These are phyloP conservation scores for Diaporthe aspalathi DNA, from an alignment of 2,329 filamentous ascomycete genomes.

Conservation along the genomic window DNA sequence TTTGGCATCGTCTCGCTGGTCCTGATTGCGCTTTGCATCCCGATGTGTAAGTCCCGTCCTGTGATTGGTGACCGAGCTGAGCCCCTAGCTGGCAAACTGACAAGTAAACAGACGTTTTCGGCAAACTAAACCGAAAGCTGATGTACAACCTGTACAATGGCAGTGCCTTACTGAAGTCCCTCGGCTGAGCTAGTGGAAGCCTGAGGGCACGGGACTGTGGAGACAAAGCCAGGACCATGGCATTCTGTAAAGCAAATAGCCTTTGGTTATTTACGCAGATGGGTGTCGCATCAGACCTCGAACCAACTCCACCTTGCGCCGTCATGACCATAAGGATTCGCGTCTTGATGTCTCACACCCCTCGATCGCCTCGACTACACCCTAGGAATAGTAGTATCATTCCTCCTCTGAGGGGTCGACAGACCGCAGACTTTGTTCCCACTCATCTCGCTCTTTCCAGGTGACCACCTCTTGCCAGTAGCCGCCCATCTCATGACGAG, in stretches of 20 bases:
- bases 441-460: constrained; percentile 20
- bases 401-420: constrained; percentile 6
- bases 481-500: neutral
- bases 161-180: constrained; percentile 13
- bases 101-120: constrained; percentile 24
- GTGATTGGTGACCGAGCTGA: no score
- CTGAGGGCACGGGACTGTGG: no score
- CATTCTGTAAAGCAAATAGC: neutral
- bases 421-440: neutral
- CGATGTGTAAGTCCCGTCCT: constrained; percentile 47
- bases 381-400: neutral
- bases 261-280: constrained; percentile 3
- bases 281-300: constrained; percentile 10
- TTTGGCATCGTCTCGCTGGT: constrained; percentile 47
- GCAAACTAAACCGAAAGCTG: constrained; percentile 33
- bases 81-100: neutral
- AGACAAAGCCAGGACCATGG: neutral
- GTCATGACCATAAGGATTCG: neutral
- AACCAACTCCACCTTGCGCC: neutral
- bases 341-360: no score
- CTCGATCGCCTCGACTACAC: no score
- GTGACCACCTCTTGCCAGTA: constrained; percentile 10
- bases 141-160: constrained; percentile 30
- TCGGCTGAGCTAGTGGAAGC: neutral
- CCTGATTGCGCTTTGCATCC: constrained; percentile 47